Conservation (phyloP, 2,329 filamentous ascomycete species). For the Cercospora berteroae region DNA sequence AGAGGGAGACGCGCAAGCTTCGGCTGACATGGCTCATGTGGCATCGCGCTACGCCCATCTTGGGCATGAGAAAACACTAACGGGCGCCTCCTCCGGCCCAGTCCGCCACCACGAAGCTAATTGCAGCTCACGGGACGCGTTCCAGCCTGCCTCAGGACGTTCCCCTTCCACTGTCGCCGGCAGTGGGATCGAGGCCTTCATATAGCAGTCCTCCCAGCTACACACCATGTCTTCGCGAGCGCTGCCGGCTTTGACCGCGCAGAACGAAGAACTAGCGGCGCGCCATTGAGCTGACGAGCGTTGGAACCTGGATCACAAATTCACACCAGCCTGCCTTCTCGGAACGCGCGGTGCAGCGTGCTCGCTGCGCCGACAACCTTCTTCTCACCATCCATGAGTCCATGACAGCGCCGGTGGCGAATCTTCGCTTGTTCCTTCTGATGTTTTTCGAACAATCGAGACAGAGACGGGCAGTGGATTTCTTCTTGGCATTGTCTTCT, state of each 20-base stretch:
- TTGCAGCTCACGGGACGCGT: background rate
- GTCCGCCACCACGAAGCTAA: background rate
- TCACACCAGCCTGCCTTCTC: background rate
- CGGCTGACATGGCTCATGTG: background rate
- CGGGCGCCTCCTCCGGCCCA: background rate
- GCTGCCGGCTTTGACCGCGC: background rate
- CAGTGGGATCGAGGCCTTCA: background rate
- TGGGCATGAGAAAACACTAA: background rate
- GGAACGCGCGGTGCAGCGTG: background rate
- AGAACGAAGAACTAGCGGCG: background rate
- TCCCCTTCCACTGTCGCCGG: background rate
- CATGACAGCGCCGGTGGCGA: background rate
- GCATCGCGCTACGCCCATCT: background rate
- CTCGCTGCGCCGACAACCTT: background rate
- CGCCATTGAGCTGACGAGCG: background rate
- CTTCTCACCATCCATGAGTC: background rate
- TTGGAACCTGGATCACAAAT: background rate
- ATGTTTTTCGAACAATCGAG: background rate
- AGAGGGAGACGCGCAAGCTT: conserved; percentile 2
- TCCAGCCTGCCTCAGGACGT: background rate
- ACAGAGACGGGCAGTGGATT: background rate
- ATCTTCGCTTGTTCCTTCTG: background rate
- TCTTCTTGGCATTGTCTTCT: background rate
- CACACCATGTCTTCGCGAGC: background rate
- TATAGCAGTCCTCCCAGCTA: background rate